Evolutionary conservation across 305 asterid species (phyloP), one percentile per base, ranked within the genome.

Genomic region (Fraxinus velutina): DNA sequence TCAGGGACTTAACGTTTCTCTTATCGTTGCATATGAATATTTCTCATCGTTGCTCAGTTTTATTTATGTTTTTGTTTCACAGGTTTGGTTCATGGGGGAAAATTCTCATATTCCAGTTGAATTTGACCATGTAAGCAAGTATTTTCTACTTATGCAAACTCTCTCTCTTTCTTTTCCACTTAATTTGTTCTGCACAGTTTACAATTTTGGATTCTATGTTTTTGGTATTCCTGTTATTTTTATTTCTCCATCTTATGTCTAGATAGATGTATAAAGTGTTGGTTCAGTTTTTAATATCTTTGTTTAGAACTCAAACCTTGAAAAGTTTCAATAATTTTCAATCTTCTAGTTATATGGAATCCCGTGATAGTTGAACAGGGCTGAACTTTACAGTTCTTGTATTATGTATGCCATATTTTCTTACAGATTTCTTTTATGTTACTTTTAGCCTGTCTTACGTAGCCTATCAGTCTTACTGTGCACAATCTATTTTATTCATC

Each of bases 51-150:
- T 17, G 60, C 1, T 80, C 36, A 32, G 47, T 83, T 29, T 73
- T 68, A 22, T 42, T 76, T 36, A 47, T 64, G 77, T 78, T 71
- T 80, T 71, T 77, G 39, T 82, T 76, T 1, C 86, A 75, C 96
- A 94, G 99, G 90, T 96, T 83, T 92, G 97, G 98, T 90, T 96
- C 88, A 96, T 96, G 99, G 99, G 99, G 47, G 97, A 94, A 88
- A 89, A 91, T 84, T 96, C 97, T 64, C 98, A 96, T 82, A 95
- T 96, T 83, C 92, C 99, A 81, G 89, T 86, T n/a, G 99, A 94
- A 82, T 94, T 94, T 75, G 98, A 96, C 83, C 92, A 86, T 83
- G 99, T 96, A 89, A 92, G 98, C 79, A 70, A 76, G 36, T 80
- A 73, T 39, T 88, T 72, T 77, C 24, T 70, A 77, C 52, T 76